A percentile compares a stretch with the other conserved stretches of the same genome.
Evolutionary conservation across 495 filamentous ascomycete genomes (phyloP).

Genomic region (Trichoderma reesei): DNA sequence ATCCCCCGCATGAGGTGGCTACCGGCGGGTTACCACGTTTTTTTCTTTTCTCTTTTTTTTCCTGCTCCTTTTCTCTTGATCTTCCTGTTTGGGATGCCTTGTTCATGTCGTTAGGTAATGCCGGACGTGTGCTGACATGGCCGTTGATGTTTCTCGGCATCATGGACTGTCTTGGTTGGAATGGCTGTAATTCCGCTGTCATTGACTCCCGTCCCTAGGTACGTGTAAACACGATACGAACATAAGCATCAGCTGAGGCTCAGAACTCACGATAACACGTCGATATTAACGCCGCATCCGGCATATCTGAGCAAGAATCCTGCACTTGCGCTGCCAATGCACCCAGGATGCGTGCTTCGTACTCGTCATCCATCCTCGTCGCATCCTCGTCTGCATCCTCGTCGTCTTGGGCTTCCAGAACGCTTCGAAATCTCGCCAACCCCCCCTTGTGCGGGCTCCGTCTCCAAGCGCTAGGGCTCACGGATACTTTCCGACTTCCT

Average conservation of each 20-base stretch:
- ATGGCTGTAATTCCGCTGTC: no score
- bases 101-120: conserved; percentile 1
- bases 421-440: background rate
- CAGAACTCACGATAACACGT: background rate
- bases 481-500: background rate
- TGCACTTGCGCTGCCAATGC: background rate
- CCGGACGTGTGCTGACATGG: background rate
- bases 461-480: background rate
- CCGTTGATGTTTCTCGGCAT: background rate
- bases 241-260: background rate
- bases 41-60: no score
- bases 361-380: no score
- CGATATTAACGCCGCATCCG: background rate
- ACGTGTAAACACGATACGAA: background rate
- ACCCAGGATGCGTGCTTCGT: no score
- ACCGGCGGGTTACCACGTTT: conserved; percentile 1
- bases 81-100: background rate
- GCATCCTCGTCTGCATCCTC: background rate
- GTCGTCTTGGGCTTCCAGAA: background rate
- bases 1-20: conserved; percentile 7
- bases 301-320: background rate
- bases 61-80: background rate
- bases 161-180: background rate
- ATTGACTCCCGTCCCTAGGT: no score
- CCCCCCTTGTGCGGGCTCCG: background rate